phyloP scores from a whole-genome alignment of 2,329 filamentous ascomycete species.

The Diaporthe ampelina region DNA sequence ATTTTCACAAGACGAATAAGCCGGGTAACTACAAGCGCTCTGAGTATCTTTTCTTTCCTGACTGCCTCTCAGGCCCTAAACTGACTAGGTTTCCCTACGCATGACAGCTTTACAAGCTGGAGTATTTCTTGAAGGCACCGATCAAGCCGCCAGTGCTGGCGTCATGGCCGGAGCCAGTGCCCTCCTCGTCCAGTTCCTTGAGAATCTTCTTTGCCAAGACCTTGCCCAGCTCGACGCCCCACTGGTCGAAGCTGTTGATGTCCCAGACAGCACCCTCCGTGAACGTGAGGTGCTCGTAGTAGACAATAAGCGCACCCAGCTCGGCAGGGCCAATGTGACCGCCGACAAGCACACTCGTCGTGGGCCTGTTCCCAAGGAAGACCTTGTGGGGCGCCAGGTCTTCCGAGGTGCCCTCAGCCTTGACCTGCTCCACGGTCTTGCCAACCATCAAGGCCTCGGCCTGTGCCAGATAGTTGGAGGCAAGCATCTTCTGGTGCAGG shows the following conservation, averaged over 20 bases:
- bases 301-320: constrained; percentile 94
- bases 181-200: constrained; percentile 84
- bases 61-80: neutral
- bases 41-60: neutral
- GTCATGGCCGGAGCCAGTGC: constrained; percentile 82
- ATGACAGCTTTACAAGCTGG: constrained; percentile 56
- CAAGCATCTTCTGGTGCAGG: constrained; percentile 96
- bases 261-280: constrained; percentile 98
- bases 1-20: neutral
- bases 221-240: constrained; percentile 99
- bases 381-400: constrained; percentile 97
- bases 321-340: constrained; percentile 95
- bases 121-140: constrained; percentile 88
- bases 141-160: constrained; percentile 90
- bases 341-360: constrained; percentile 90
- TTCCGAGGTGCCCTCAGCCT: constrained; percentile 79
- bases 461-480: constrained; percentile 92
- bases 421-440: constrained; percentile 85
- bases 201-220: constrained; percentile 93
- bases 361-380: constrained; percentile 97
- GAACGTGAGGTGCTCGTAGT: constrained; percentile 99
- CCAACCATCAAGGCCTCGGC: constrained; percentile 92
- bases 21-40: constrained; percentile 4
- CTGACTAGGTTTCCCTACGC: neutral
- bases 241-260: constrained; percentile 99